Base-by-base conservation (phyloP, 1,284 basidiomycete genomes). In the Cronartium quercuum region DNA sequence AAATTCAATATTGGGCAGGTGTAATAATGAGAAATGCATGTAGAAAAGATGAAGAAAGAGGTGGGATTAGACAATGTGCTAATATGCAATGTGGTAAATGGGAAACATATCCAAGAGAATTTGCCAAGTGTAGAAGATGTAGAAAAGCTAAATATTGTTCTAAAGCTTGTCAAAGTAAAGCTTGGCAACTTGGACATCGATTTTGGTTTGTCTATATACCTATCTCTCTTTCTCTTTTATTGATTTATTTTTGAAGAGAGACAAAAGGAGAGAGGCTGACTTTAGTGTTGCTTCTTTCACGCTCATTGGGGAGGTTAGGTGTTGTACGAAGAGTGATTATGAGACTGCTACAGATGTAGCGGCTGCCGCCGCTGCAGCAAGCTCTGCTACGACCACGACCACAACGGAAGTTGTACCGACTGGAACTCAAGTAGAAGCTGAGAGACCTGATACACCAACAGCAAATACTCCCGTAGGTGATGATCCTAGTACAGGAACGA, bases 21-120 rank as follows among this genome's bases (percentile, higher is more conserved):
- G 95, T 98, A 13, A 97, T 98, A 80, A 98, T 98, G 95, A 87
- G 96, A 68, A 98, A 98, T 81, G 95, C 96, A 6, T 98, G 95
- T 83, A 86, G 95, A 81, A 98, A 98, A 85, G 95, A 98, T 80
- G 94, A 97, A 77, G 87, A 85, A 64, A 84, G 90, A 60, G 93
- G 93, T 76, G 96, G 96, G 3, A 94, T 98, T 77, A 84, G 95
- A 76, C 96, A 98, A 82, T 98, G 95, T 84, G 96, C 96, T 4
- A 96, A 97, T 82, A 98, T 96, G 92, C 86, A 91, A 63, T 98
- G 96, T 80, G 95, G 95, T 0, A 88, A 88, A 78, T 98, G 95
- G 96, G 95, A 98, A 82, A 85, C 86, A 29, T 92, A 88, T 79
- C 92, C 95, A 4, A 87, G 94, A 41, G 93, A 98, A 82, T 98